These are phyloP conservation scores for Crithidia acanthocephali DNA, from an alignment of 208 protist species.

Conservation along the genomic window DNA sequence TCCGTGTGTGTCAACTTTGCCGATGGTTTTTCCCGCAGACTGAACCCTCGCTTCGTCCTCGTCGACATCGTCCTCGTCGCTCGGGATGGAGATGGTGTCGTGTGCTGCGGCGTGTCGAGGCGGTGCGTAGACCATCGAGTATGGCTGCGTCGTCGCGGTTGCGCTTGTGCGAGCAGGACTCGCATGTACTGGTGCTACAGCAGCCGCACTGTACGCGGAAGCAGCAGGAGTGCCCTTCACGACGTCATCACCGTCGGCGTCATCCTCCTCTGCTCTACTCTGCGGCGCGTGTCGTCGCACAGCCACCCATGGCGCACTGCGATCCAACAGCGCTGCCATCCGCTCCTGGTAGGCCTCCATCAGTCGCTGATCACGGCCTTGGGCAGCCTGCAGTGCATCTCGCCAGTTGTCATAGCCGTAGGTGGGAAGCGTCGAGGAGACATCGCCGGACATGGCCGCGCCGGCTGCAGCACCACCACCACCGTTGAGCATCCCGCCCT, in stretches of 20 bases:
- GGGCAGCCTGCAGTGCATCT: constrained; percentile 24
- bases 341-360: constrained; percentile 18
- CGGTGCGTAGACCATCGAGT: background rate
- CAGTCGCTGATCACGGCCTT: constrained; percentile 25
- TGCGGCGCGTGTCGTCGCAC: background rate
- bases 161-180: too few species aligned
- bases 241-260: background rate
- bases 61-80: constrained; percentile 7
- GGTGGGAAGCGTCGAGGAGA: constrained; percentile 1
- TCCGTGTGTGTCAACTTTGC: background rate
- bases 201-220: too few species aligned
- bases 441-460: background rate
- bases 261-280: background rate
- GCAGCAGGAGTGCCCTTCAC: too few species aligned
- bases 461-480: background rate
- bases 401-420: constrained; percentile 32
- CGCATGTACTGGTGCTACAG: too few species aligned
- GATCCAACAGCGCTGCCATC: constrained; percentile 17
- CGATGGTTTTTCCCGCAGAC: too few species aligned
- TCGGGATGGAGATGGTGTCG: constrained; percentile 13
- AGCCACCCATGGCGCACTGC: constrained; percentile 18
- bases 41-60: background rate
- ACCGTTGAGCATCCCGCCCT: background rate
- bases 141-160: too few species aligned
- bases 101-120: background rate